Evolutionary conservation across 2,329 filamentous ascomycete species (phyloP).

Genomic region (Ascocoryne sarcoides): DNA sequence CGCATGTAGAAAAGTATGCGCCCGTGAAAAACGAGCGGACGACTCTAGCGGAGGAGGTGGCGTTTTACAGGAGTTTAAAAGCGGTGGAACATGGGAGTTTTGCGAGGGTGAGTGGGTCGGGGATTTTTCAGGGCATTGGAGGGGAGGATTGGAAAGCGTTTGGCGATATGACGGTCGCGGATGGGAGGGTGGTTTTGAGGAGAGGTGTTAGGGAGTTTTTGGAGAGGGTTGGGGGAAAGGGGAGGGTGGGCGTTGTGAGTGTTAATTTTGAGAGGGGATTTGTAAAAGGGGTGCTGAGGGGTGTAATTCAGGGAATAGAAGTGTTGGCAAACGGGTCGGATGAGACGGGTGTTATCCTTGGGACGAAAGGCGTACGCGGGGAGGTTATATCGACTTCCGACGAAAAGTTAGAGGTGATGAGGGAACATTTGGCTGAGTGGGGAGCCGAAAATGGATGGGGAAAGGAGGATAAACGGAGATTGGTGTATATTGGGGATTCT

Average conservation of each 20-base stretch:
- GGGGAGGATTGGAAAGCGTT: constrained; percentile 9
- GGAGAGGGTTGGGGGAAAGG: constrained; percentile 1
- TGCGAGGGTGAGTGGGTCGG: constrained; percentile 16
- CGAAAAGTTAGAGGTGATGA: constrained; percentile 20
- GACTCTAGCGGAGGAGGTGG: constrained; percentile 15
- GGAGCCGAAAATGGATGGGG: no score
- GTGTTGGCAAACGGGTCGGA: constrained; percentile 17
- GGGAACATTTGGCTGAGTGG: constrained; percentile 10
- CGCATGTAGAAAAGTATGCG: constrained; percentile 11
- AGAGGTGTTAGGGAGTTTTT: constrained; percentile 16
- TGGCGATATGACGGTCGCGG: constrained; percentile 12
- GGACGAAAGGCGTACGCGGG: constrained; percentile 1
- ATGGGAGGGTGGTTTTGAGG: constrained; percentile 13
- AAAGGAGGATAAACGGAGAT: not conserved
- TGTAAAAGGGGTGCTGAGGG: constrained; percentile 17
- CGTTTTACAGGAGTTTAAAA: constrained; percentile 13
- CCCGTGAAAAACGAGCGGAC: constrained; percentile 13
- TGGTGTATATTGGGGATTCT: constrained; percentile 27
- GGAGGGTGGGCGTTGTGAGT: constrained; percentile 16
- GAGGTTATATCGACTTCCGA: constrained; percentile 17
- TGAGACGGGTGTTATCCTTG: constrained; percentile 14
- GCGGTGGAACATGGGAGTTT: constrained; percentile 22
- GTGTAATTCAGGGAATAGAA: constrained; percentile 4
- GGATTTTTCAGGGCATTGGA: constrained; percentile 20
- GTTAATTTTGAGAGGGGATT: constrained; percentile 22